Conservation (phyloP, 139 green algal genomes). For the Gonium pectorale region DNA sequence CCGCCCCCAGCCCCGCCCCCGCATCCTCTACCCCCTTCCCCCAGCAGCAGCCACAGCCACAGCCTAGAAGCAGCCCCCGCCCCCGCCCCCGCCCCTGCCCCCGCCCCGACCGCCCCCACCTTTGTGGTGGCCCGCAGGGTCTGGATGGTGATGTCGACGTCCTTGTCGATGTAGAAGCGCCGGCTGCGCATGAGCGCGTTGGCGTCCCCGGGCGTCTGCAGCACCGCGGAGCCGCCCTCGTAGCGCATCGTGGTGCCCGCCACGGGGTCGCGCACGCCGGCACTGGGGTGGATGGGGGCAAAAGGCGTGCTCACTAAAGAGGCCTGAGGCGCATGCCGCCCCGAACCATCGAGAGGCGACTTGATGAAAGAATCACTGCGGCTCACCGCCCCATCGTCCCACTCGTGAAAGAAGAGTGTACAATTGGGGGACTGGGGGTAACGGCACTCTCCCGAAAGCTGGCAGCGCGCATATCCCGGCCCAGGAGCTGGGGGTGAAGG, state of each 20-base stretch:
- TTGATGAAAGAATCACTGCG: too few species aligned
- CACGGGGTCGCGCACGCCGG: constrained; percentile 43
- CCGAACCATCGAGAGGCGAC: too few species aligned
- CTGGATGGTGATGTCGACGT: constrained; percentile 60
- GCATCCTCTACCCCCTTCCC: not conserved
- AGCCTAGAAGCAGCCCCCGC: not conserved
- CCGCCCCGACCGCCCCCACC: not conserved
- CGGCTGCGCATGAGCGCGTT: constrained; percentile 44
- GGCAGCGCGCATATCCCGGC: too few species aligned
- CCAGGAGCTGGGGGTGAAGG: too few species aligned
- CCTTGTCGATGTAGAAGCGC: constrained; percentile 55
- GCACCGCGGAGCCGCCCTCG: not conserved
- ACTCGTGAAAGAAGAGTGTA: too few species aligned
- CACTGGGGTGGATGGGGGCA: too few species aligned
- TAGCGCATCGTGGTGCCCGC: constrained; percentile 27
- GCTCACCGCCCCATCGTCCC: too few species aligned
- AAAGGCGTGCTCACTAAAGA: too few species aligned
- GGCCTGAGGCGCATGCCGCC: too few species aligned
- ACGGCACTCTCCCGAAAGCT: too few species aligned
- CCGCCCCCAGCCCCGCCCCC: not conserved
- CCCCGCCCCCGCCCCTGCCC: not conserved
- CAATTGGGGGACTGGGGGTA: too few species aligned
- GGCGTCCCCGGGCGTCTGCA: constrained; percentile 40
- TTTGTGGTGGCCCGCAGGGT: constrained; percentile 37
- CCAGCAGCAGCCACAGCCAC: not conserved